Conservation (phyloP, 2,329 filamentous ascomycete genomes). For the Lecanicillium sp. region DNA sequence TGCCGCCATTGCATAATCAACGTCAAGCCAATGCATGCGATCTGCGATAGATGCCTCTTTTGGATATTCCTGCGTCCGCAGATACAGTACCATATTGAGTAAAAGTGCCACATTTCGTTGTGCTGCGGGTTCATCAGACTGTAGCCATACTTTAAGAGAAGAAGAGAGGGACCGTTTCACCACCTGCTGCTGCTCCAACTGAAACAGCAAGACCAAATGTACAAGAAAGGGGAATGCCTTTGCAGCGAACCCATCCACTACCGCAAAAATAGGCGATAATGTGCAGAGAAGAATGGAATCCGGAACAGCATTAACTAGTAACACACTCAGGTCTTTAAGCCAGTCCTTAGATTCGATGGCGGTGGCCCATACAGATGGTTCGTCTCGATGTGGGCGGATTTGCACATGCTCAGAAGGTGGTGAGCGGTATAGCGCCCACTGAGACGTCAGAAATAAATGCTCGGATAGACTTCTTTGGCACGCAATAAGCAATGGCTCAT, state of each 20-base stretch:
- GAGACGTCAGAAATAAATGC: conserved; percentile 44
- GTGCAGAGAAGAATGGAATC: conserved; percentile 63
- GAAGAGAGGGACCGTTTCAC: conserved; percentile 58
- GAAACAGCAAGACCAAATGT: conserved; percentile 68
- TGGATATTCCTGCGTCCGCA: conserved; percentile 72
- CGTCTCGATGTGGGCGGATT: conserved; percentile 6
- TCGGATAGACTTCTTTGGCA: conserved; percentile 46
- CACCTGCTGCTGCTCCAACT: conserved; percentile 53
- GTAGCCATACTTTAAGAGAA: conserved; percentile 58
- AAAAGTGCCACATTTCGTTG: conserved; percentile 63
- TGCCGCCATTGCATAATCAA: conserved; percentile 66
- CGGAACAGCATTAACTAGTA: conserved; percentile 51
- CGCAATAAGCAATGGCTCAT: conserved; percentile 39
- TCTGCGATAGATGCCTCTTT: conserved; percentile 73
- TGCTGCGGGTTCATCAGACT: conserved; percentile 24
- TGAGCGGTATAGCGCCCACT: conserved; percentile 48
- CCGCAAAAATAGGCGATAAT: conserved; percentile 56
- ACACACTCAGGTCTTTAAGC: conserved; percentile 53
- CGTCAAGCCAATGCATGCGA: conserved; percentile 74
- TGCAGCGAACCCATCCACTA: conserved; percentile 62
- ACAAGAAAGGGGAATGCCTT: conserved; percentile 75
- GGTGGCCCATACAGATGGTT: conserved; percentile 22
- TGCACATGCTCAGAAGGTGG: conserved; percentile 42
- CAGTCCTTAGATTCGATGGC: conserved; percentile 43
- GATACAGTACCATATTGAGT: conserved; percentile 74